Conservation (phyloP, 139 green algal species). For the Trebouxia sp. region DNA sequence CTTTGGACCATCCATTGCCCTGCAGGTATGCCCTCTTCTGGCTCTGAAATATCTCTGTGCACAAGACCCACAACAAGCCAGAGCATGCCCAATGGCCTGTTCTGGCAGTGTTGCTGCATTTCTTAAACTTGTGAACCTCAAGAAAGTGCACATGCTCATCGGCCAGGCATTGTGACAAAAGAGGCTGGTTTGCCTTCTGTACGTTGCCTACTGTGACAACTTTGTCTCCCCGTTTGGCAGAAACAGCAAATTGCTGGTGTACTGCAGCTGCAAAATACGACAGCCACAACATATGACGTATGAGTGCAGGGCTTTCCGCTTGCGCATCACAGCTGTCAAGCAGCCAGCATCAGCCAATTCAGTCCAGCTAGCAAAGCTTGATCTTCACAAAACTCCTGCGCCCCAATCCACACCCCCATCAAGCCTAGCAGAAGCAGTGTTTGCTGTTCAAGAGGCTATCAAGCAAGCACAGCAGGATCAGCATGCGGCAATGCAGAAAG, state of each 20-base stretch:
- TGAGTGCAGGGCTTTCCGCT: constrained; percentile 38
- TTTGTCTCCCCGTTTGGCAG: too few species aligned
- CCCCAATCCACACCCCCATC: not conserved
- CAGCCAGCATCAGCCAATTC: constrained; percentile 63
- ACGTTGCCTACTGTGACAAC: too few species aligned
- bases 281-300: too few species aligned
- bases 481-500: not conserved
- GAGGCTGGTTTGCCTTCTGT: too few species aligned
- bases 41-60: not conserved
- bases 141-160: too few species aligned
- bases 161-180: too few species aligned
- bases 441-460: not conserved
- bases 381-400: constrained; percentile 45
- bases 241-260: too few species aligned
- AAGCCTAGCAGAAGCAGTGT: not conserved
- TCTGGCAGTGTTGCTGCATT: too few species aligned
- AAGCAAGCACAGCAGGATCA: not conserved
- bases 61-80: too few species aligned
- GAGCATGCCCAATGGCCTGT: too few species aligned
- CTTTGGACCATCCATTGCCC: not conserved
- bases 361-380: constrained; percentile 66
- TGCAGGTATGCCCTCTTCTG: not conserved
- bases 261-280: too few species aligned
- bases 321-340: constrained; percentile 49
- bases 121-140: too few species aligned